A percentile compares a stretch with the other conserved stretches of the same genome.
phyloP scores from a whole-genome alignment of 2,329 filamentous ascomycete species.

The Macroventuria anomochaeta region DNA sequence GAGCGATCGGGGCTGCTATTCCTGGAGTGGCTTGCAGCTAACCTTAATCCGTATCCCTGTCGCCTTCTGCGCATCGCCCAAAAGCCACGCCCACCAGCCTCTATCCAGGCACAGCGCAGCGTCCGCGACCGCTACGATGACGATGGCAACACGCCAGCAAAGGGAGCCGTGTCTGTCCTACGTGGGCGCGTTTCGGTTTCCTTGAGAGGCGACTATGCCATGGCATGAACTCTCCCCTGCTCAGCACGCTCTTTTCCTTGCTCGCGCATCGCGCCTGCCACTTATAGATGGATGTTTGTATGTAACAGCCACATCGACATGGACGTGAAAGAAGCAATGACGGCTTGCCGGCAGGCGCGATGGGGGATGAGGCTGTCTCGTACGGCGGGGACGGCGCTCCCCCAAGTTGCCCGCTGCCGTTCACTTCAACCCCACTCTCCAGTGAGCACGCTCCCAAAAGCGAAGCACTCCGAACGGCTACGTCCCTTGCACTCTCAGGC shows the following conservation, averaged over 20 bases:
- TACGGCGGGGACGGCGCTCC: conserved; percentile 4
- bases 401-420: conserved; percentile 3
- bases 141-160: conserved; percentile 20
- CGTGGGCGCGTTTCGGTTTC: conserved; percentile 26
- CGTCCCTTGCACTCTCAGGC: conserved; percentile 21
- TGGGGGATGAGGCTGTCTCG: conserved; percentile 15
- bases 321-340: conserved; percentile 25
- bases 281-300: conserved; percentile 27
- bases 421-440: not conserved
- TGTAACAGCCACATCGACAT: conserved; percentile 18
- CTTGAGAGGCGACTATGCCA: conserved; percentile 14
- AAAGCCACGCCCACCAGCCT: conserved; percentile 37
- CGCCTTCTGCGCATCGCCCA: conserved; percentile 32
- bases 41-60: conserved; percentile 45
- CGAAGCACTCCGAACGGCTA: not conserved
- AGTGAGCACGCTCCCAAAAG: not conserved
- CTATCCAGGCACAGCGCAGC: conserved; percentile 31
- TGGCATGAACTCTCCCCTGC: conserved; percentile 15
- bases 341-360: conserved; percentile 4
- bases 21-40: conserved; percentile 50
- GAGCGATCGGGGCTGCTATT: conserved; percentile 43
- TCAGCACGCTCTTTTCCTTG: conserved; percentile 21
- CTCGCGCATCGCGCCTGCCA: conserved; percentile 25
- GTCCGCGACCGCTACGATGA: conserved; percentile 18
- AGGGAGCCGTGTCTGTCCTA: conserved; percentile 30